Percentiles rank a stretch among this genome's conserved stretches.
Conservation (phyloP, 805 yeast species). For the Candida tibetensis region DNA sequence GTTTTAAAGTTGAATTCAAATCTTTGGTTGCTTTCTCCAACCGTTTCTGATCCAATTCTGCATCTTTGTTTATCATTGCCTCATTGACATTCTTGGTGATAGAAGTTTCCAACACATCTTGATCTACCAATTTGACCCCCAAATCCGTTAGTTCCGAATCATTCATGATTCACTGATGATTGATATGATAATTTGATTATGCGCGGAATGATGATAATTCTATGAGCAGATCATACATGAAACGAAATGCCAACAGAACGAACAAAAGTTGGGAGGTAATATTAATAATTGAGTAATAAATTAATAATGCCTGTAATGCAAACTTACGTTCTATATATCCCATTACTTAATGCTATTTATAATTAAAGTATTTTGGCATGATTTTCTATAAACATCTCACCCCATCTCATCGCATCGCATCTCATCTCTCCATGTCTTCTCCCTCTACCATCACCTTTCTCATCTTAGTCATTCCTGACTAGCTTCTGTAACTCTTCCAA, state of each 20-base stretch:
- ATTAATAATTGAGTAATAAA: too few species aligned
- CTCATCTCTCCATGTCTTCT: too few species aligned
- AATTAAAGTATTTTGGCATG: too few species aligned
- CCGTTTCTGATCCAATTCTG: conserved; percentile 72
- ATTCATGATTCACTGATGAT: conserved; percentile 10
- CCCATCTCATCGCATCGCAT: too few species aligned
- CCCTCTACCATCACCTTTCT: too few species aligned
- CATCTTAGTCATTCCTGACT: not conserved
- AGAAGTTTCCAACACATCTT: conserved; percentile 70
- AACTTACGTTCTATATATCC: too few species aligned
- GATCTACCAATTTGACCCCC: conserved; percentile 64
- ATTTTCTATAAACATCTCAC: too few species aligned
- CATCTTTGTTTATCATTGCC: conserved; percentile 57
- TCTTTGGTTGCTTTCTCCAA: conserved; percentile 62
- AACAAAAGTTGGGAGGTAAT: too few species aligned
- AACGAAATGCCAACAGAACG: too few species aligned
- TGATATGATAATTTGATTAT: not conserved
- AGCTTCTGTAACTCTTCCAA: conserved; percentile 25
- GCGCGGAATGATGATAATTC: not conserved
- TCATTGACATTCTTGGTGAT: conserved; percentile 69
- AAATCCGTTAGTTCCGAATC: conserved; percentile 7
- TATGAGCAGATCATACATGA: not conserved
- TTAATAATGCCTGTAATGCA: too few species aligned
- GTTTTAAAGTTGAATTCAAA: conserved; percentile 40
- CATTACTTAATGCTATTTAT: too few species aligned